These are phyloP conservation scores for Pseudoscleropodium purum DNA, from an alignment of 225 moss, liverwort and hornwort genomes.

Conservation along the genomic window DNA sequence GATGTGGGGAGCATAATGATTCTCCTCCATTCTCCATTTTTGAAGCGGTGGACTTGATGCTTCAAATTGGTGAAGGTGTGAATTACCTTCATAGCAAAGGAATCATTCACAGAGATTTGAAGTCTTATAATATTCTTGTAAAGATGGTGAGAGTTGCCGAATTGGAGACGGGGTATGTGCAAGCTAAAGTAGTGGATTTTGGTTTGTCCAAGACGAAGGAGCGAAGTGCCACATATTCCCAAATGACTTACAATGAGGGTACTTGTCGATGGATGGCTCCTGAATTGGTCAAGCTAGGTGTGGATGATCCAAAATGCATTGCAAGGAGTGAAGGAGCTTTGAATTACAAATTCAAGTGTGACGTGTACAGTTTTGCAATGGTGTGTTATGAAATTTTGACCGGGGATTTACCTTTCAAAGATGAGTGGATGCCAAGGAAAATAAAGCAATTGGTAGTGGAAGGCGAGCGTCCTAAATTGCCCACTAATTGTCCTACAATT, in stretches of 20 bases:
- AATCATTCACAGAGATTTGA: not conserved
- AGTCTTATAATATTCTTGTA: not conserved
- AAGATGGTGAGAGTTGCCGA: not conserved
- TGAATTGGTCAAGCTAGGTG: not conserved
- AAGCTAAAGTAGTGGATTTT: not conserved
- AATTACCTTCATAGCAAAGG: not conserved
- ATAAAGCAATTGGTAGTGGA: not conserved
- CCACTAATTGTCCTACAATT: accelerated
- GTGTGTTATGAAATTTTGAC: not conserved
- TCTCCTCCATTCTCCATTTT: not conserved
- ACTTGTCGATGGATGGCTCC: not conserved
- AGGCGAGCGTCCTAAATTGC: not conserved
- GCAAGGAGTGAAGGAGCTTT: accelerated
- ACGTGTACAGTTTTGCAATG: not conserved
- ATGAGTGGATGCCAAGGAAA: not conserved
- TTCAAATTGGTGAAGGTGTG: not conserved
- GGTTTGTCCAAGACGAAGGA: not conserved
- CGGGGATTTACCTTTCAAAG: not conserved
- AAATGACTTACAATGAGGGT: not conserved
- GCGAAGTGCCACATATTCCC: not conserved
- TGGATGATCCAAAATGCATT: accelerated
- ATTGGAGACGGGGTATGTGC: not conserved
- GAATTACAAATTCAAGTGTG: not conserved
- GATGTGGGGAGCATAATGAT: not conserved
- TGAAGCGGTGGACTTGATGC: not conserved